phyloP scores from a whole-genome alignment of 2,329 filamentous ascomycete species.

The Sordariomycetes sp. region DNA sequence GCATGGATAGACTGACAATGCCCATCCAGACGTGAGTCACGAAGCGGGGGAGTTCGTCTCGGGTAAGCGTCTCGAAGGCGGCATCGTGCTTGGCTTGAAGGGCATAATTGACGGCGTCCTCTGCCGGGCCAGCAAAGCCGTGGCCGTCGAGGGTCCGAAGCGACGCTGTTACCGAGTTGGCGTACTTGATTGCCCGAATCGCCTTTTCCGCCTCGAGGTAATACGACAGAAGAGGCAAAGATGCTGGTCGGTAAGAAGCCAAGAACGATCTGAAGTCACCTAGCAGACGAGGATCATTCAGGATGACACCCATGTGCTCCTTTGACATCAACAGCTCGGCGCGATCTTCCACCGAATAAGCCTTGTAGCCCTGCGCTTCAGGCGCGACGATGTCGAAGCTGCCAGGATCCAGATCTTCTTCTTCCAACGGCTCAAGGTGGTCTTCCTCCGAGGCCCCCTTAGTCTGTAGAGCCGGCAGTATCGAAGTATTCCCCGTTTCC shows the following conservation, averaged over 20 bases:
- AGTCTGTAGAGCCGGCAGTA: conserved; percentile 11
- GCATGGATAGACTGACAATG: conserved; percentile 61
- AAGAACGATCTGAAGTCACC: conserved; percentile 61
- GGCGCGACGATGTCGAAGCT: conserved; percentile 25
- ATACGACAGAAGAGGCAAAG: conserved; percentile 58
- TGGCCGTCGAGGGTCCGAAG: conserved; percentile 46
- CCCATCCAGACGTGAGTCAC: conserved; percentile 61
- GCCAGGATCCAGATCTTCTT: conserved; percentile 25
- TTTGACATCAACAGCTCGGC: conserved; percentile 58
- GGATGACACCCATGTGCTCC: conserved; percentile 57
- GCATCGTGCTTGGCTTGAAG: conserved; percentile 55
- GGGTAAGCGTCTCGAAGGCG: conserved; percentile 55
- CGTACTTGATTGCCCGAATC: conserved; percentile 59
- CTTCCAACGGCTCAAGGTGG: conserved; percentile 22
- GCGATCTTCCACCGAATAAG: conserved; percentile 48
- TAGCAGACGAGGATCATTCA: conserved; percentile 53
- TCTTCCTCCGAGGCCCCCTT: conserved; percentile 14
- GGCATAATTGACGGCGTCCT: conserved; percentile 44
- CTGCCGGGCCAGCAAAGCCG: conserved; percentile 43
- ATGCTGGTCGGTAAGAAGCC: conserved; percentile 47
- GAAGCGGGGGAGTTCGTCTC: conserved; percentile 63
- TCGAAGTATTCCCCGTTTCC: conserved; percentile 1
- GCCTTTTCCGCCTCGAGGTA: conserved; percentile 66
- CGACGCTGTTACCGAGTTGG: conserved; percentile 40
- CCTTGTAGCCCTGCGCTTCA: conserved; percentile 4